Base-by-base conservation (phyloP, 2,329 filamentous ascomycete species). In the Rugonectria rugulosa region DNA sequence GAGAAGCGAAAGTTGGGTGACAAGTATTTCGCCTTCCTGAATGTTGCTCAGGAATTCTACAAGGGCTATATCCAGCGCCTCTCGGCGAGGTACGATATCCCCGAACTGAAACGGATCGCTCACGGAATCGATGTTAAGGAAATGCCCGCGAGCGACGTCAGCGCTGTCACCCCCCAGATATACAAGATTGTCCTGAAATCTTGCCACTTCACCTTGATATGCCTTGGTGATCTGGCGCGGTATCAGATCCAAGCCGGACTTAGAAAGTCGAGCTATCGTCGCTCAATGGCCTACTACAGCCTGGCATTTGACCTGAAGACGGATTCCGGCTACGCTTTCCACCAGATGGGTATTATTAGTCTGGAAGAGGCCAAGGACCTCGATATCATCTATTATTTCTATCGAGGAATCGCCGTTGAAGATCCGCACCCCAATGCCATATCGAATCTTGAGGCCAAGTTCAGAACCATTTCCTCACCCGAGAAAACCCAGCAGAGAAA, bases 271-370 rank as follows among this genome's bases (percentile, higher is more conserved):
- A 90, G 89, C 65, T 96, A 91, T 80, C 89, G 89, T 21, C 86
- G 86, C 12, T 92, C 94, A 12, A 81, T 93, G 67, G 88, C 89
- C 10, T 97, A 94, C 73, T 98, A 99, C 73, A 80, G 84, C 51
- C 79, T 98, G 56, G 95, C 95, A 19, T 86, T 88, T 61, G 86
- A 89, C 46, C 82, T 98, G 48, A 84, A 90, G 63, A 92, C 94
- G 3, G 80, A 85, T 15, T 92, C 90, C 40, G 94, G 94, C 24
- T 85, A 88, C 60, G 90, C 92, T 14, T 90, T 96, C 68, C 94
- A 99, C 68, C 95, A 98, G 73, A 86, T 95, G 72, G 93, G 91
- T 29, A 90, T 98, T 29, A 88, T 98, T 56, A 88, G 89, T 56
- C 83, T 91, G 42, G 88, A 89, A 48, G 86, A 93, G 65, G 84